phyloP scores from a whole-genome alignment of 441 rosid species.

The Capsella rubella region DNA sequence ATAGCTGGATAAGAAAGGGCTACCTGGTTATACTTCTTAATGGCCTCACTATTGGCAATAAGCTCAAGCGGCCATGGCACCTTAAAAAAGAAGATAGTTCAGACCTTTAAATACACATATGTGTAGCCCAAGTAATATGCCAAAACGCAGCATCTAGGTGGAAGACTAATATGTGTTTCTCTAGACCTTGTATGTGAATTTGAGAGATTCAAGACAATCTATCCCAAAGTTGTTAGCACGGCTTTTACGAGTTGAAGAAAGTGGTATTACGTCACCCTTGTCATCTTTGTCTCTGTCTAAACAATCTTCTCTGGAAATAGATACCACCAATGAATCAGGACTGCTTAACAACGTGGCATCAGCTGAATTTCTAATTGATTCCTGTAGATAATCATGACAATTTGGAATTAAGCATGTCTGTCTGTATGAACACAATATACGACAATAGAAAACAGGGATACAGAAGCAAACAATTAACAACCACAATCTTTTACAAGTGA shows the following conservation, averaged over 20 bases:
- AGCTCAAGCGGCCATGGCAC: constrained; percentile 99
- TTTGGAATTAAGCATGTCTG: constrained; percentile 1
- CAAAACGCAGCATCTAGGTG: constrained; percentile 27
- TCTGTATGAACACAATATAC: neutral
- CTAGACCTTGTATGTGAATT: constrained; percentile 83
- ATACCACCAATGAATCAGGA: constrained; percentile 85
- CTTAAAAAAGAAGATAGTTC: constrained; percentile 55
- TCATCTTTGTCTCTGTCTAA: constrained; percentile 58
- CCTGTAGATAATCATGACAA: constrained; percentile 56
- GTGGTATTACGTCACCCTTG: constrained; percentile 50
- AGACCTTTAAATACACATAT: constrained; percentile 27
- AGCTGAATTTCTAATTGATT: constrained; percentile 93
- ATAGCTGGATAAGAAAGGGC: constrained; percentile 35
- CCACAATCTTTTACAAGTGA: neutral
- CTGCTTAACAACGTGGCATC: constrained; percentile 79
- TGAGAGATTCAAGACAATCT: constrained; percentile 81
- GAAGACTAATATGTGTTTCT: constrained; percentile 24
- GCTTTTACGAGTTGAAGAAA: constrained; percentile 61
- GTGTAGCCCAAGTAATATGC: constrained; percentile 24
- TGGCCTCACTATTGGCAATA: constrained; percentile 83
- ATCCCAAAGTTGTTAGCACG: constrained; percentile 61
- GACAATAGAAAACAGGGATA: constrained; percentile 1
- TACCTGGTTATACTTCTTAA: constrained; percentile 97
- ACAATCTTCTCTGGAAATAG: constrained; percentile 61
- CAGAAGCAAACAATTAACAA: constrained; percentile 1